phyloP scores from a whole-genome alignment of 129 eudicot species.

The Pseudognaphalium luteoalbum region DNA sequence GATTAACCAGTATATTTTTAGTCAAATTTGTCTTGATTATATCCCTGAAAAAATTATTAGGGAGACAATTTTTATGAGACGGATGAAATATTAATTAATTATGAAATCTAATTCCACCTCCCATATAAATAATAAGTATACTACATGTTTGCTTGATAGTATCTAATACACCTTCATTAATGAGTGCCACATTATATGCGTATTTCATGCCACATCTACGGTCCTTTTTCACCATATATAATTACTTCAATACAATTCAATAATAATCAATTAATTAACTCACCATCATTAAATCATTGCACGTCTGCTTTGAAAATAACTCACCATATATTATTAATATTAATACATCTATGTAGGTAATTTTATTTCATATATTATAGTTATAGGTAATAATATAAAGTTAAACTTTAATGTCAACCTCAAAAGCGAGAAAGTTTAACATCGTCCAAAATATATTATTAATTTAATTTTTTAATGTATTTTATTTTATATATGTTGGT shows the following conservation, averaged over 20 bases:
- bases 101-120: constrained; percentile 1
- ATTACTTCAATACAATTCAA: not conserved
- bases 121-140: constrained; percentile 8
- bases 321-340: not conserved
- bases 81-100: no score
- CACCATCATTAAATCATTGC: not conserved
- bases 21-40: no score
- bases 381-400: no score
- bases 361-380: no score
- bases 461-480: no score
- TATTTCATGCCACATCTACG: constrained; percentile 27
- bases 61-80: no score
- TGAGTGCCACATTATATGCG: constrained; percentile 21
- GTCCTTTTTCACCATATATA: constrained; percentile 14
- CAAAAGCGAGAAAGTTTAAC: not conserved
- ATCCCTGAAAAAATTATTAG: no score
- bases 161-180: constrained; percentile 29
- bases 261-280: constrained; percentile 8
- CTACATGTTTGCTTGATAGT: constrained; percentile 27
- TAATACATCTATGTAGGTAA: no score
- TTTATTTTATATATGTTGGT: not conserved
- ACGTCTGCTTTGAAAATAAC: not conserved
- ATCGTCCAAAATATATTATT: no score
- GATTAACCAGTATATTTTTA: no score
- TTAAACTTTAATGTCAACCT: constrained; percentile 1